A percentile compares a stretch with the other conserved stretches of the same genome.
phyloP scores from a whole-genome alignment of 352 stramenopile genomes.

The Phytophthora constricta region DNA sequence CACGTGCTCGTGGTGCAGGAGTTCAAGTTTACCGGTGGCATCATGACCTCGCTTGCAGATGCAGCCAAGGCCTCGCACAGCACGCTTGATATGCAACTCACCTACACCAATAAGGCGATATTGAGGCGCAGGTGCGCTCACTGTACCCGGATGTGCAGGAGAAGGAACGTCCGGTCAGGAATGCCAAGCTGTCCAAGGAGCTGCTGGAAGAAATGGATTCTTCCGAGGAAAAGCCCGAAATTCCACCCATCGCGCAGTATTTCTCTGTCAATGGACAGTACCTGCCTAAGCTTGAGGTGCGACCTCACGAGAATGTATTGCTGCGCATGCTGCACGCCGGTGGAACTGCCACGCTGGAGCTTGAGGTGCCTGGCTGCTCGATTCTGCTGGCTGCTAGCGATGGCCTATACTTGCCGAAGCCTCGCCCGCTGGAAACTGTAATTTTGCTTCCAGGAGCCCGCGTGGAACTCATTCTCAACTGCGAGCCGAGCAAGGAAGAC shows the following conservation, averaged over 20 bases:
- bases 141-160: constrained; percentile 58
- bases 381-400: constrained; percentile 63
- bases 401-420: constrained; percentile 58
- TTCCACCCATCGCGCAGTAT: constrained; percentile 57
- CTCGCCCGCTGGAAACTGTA: constrained; percentile 47
- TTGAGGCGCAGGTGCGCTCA: constrained; percentile 44
- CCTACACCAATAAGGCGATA: constrained; percentile 52
- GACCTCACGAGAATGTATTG: constrained; percentile 56
- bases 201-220: constrained; percentile 37
- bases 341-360: constrained; percentile 54
- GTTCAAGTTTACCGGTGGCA: constrained; percentile 67
- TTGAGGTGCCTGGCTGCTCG: constrained; percentile 67
- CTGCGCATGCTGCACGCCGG: constrained; percentile 74
- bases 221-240: constrained; percentile 21
- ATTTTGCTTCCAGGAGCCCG: constrained; percentile 66
- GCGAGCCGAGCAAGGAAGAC: constrained; percentile 36
- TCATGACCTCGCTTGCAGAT: constrained; percentile 54
- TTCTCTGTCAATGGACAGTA: constrained; percentile 79
- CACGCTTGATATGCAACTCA: constrained; percentile 48
- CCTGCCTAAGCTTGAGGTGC: constrained; percentile 64
- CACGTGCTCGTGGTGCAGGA: constrained; percentile 67
- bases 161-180: constrained; percentile 28
- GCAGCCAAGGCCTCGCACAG: constrained; percentile 60
- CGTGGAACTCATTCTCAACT: constrained; percentile 68
- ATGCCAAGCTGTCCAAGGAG: constrained; percentile 36